phyloP scores from a whole-genome alignment of 768 basidiomycete genomes.

The Phanerochaete sordida region DNA sequence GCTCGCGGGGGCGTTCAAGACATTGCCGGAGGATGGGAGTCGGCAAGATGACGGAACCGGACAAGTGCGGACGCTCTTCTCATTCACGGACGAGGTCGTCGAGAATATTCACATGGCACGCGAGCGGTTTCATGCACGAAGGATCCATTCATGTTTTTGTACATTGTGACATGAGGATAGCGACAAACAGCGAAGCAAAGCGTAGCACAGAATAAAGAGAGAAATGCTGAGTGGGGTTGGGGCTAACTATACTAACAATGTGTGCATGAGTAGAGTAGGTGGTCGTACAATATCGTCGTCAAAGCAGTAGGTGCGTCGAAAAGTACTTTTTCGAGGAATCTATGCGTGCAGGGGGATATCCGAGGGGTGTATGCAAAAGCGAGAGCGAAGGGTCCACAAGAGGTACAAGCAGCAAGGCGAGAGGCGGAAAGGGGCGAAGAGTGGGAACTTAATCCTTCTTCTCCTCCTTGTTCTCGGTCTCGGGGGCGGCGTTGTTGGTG shows the following conservation, averaged over 20 bases:
- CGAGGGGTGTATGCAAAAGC: neutral
- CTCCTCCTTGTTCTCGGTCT: constrained; percentile 40
- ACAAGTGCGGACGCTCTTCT: neutral
- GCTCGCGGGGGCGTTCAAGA: neutral
- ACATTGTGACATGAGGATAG: constrained; percentile 15
- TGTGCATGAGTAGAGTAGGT: constrained; percentile 1
- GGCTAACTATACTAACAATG: constrained; percentile 6
- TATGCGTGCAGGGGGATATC: constrained; percentile 1
- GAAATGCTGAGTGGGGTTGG: constrained; percentile 11
- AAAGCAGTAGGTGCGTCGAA: constrained; percentile 10
- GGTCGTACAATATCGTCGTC: constrained; percentile 8
- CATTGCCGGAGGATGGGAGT: neutral
- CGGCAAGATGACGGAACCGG: neutral
- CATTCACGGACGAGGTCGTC: neutral
- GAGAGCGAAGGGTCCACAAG: neutral
- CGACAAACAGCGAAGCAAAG: constrained; percentile 8
- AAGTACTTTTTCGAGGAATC: constrained; percentile 13
- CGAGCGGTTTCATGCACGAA: neutral
- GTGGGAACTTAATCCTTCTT: constrained; percentile 72
- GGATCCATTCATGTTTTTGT: constrained; percentile 11
- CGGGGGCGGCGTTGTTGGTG: constrained; percentile 43
- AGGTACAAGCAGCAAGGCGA: neutral
- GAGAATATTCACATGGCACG: neutral
- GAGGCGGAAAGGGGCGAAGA: constrained; percentile 7
- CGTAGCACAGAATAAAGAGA: constrained; percentile 1